Evolutionary conservation across 495 filamentous ascomycete genomes (phyloP).

Genomic region (Tuber indicum): DNA sequence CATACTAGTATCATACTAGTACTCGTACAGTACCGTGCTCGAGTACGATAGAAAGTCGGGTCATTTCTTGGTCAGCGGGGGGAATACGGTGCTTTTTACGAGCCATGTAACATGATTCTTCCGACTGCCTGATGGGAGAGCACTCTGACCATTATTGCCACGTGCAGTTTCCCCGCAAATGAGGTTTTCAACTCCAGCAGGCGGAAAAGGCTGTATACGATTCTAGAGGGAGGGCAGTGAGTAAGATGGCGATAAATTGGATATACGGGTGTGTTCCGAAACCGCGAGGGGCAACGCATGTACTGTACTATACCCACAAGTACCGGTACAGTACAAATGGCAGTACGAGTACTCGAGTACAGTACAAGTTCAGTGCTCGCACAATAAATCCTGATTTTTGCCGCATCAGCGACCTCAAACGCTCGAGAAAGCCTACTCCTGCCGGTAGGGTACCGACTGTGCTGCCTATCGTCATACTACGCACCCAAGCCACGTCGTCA

Average conservation of each 20-base stretch:
- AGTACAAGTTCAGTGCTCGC: no score
- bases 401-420: not conserved
- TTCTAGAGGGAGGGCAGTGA: not conserved
- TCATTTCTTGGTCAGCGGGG: no score
- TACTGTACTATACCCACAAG: not conserved
- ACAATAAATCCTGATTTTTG: not conserved
- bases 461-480: not conserved
- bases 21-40: no score
- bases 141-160: not conserved
- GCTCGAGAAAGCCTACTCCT: not conserved
- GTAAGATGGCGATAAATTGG: not conserved
- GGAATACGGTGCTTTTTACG: not conserved
- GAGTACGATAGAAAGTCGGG: no score
- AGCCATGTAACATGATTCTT: not conserved
- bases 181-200: not conserved
- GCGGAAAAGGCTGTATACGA: not conserved
- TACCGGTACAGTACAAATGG: not conserved
- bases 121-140: not conserved
- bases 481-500: not conserved
- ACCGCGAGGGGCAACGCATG: not conserved
- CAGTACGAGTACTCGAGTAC: not conserved
- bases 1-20: no score
- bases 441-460: not conserved
- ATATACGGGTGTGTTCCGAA: not conserved
- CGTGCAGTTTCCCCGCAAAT: conserved; percentile 5